phyloP scores from a whole-genome alignment of 495 filamentous ascomycete genomes.

The Penicillium silybi region DNA sequence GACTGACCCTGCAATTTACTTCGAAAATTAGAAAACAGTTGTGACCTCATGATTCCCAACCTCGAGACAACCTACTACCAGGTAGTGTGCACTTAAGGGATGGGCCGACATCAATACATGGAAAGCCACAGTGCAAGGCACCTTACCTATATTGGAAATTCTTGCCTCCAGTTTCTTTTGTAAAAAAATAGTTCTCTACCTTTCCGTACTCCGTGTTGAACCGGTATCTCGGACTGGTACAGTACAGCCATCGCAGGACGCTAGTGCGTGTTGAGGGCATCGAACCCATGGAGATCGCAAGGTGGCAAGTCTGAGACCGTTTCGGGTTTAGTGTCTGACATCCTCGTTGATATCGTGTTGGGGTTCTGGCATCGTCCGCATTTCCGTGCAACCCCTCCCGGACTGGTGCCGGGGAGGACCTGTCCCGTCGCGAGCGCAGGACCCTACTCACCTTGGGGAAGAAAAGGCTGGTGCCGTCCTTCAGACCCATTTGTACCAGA shows the following conservation, averaged over 20 bases:
- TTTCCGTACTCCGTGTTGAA: neutral
- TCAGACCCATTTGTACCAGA: too few species aligned
- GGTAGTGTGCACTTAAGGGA: neutral
- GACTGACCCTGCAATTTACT: neutral
- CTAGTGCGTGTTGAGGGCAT: neutral
- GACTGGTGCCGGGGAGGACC: too few species aligned
- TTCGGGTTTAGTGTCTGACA: too few species aligned
- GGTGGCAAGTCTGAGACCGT: neutral
- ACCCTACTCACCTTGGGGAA: too few species aligned
- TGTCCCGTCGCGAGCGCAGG: too few species aligned
- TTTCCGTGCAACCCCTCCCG: too few species aligned
- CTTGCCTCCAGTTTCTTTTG: neutral
- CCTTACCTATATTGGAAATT: neutral
- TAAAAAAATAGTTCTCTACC: neutral
- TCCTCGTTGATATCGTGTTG: too few species aligned
- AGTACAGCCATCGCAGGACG: neutral
- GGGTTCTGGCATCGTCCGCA: too few species aligned
- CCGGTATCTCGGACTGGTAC: neutral
- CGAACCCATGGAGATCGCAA: neutral
- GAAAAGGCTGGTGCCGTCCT: too few species aligned
- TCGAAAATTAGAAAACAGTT: too few species aligned
- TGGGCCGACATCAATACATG: neutral
- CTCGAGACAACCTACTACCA: neutral
- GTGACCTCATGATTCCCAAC: neutral
- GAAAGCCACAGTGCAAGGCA: neutral